Evolutionary conservation across 495 filamentous ascomycete species (phyloP).

Genomic region (Neurospora sublineolata): DNA sequence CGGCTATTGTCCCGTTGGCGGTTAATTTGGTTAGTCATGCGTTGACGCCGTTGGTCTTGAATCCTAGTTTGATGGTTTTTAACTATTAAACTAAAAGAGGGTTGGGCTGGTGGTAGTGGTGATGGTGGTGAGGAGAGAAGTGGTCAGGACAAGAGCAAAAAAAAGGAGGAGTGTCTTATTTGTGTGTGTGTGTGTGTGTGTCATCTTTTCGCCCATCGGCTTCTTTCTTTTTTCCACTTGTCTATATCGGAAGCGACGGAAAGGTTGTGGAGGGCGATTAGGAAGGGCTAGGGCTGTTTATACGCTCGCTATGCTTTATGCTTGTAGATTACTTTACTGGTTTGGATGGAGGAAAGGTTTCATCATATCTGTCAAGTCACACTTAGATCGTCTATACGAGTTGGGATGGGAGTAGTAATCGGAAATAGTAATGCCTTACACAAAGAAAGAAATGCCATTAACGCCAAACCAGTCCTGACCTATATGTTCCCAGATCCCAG

Average conservation of each 20-base stretch:
- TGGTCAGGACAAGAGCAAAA: neutral
- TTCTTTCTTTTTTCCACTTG: neutral
- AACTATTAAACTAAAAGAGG: constrained; percentile 38
- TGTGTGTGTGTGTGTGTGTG: neutral
- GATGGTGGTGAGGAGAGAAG: neutral
- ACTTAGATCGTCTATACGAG: neutral
- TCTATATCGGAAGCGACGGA: neutral
- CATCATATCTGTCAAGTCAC: neutral
- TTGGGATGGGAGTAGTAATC: neutral
- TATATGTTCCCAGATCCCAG: neutral
- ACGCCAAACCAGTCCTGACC: neutral
- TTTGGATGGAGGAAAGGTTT: neutral
- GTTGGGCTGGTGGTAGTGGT: neutral
- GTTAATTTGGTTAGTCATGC: constrained; percentile 53
- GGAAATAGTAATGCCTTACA: neutral
- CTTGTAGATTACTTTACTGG: neutral
- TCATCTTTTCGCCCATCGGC: neutral
- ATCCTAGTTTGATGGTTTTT: constrained; percentile 67
- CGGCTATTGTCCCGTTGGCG: constrained; percentile 61
- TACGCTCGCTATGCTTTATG: neutral
- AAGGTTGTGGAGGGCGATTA: neutral
- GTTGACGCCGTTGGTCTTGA: constrained; percentile 55
- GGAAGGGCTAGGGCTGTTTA: neutral
- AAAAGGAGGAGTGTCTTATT: neutral
- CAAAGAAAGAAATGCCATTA: neutral